phyloP scores from a whole-genome alignment of 805 yeast genomes.

The Candida maesae region DNA sequence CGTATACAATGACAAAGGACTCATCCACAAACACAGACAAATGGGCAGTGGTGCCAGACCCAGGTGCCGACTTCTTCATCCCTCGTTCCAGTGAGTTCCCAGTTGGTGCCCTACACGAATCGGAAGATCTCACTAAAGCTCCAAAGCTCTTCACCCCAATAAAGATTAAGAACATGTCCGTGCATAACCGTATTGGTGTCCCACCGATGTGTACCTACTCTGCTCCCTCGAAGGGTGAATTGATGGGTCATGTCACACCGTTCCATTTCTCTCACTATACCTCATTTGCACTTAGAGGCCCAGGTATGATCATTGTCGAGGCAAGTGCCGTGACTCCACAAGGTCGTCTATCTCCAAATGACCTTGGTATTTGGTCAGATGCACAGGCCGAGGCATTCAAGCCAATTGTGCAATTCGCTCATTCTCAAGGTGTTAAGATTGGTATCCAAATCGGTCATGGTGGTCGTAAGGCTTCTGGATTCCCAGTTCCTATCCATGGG shows the following conservation, averaged over 20 bases:
- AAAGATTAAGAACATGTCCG: slow-evolving; percentile 15
- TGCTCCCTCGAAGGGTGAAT: slow-evolving; percentile 24
- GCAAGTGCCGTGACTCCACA: slow-evolving; percentile 38
- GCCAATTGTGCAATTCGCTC: slow-evolving; percentile 42
- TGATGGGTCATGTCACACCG: slow-evolving; percentile 38
- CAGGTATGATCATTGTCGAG: slow-evolving; percentile 47
- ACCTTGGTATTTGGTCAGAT: slow-evolving; percentile 48
- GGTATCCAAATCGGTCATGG: slow-evolving; percentile 56
- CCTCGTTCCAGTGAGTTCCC: slow-evolving; percentile 12
- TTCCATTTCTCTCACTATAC: slow-evolving; percentile 51
- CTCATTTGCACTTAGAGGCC: slow-evolving; percentile 42
- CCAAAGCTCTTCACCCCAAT: slow-evolving; percentile 23
- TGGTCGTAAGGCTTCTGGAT: slow-evolving; percentile 45
- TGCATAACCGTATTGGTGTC: slow-evolving; percentile 51
- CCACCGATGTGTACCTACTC: slow-evolving; percentile 57
- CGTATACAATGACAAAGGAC: too few relatives aligned
- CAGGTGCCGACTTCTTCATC: slow-evolving; percentile 7
- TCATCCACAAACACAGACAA: background rate
- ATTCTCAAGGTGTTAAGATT: slow-evolving; percentile 40
- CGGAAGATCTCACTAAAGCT: slow-evolving; percentile 7
- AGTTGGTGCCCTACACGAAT: slow-evolving; percentile 10
- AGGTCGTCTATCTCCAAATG: slow-evolving; percentile 42
- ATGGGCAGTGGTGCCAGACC: slow-evolving; percentile 7
- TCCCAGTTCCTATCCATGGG: slow-evolving; percentile 29
- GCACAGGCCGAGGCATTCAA: slow-evolving; percentile 41